Evolutionary conservation across 805 yeast genomes (phyloP).

Genomic region (Wickerhamiella australiensis): DNA sequence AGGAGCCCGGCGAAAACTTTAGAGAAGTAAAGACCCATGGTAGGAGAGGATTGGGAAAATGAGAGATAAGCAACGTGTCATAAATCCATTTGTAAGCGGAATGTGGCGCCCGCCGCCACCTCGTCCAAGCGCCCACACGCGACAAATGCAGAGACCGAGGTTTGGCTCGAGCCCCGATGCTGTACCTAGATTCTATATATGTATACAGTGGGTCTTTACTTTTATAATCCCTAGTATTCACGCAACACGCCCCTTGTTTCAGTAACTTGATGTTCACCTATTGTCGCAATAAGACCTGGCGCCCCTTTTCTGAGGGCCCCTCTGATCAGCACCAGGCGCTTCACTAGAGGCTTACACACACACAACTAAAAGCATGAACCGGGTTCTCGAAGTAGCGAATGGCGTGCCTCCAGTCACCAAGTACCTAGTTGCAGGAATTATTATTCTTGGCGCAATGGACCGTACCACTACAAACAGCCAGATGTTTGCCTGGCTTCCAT

Average conservation of each 20-base stretch:
- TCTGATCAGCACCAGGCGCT: too few species aligned
- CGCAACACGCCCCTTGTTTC: too few species aligned
- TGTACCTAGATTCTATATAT: too few species aligned
- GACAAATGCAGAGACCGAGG: neutral
- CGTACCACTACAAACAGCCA: neutral
- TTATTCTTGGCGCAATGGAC: neutral
- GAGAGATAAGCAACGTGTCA: slow-evolving; percentile 12
- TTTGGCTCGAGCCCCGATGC: too few species aligned
- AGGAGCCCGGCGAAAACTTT: slow-evolving; percentile 89
- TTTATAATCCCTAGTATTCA: too few species aligned
- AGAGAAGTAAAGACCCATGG: slow-evolving; percentile 90
- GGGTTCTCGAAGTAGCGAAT: neutral
- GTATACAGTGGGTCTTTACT: too few species aligned
- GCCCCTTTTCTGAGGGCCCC: too few species aligned
- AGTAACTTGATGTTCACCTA: too few species aligned
- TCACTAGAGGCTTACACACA: too few species aligned
- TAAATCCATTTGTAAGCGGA: slow-evolving; percentile 3
- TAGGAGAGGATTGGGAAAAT: slow-evolving; percentile 12
- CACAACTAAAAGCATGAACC: slow-evolving; percentile 1
- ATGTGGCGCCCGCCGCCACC: neutral
- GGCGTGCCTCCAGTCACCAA: slow-evolving; percentile 8
- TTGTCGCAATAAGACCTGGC: too few species aligned
- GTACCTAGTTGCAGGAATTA: neutral
- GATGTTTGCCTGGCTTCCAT: slow-evolving; percentile 4
- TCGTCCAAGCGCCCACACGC: neutral